phyloP scores from a whole-genome alignment of 2,329 filamentous ascomycete genomes.

The Colletotrichum lindemuthianum region DNA sequence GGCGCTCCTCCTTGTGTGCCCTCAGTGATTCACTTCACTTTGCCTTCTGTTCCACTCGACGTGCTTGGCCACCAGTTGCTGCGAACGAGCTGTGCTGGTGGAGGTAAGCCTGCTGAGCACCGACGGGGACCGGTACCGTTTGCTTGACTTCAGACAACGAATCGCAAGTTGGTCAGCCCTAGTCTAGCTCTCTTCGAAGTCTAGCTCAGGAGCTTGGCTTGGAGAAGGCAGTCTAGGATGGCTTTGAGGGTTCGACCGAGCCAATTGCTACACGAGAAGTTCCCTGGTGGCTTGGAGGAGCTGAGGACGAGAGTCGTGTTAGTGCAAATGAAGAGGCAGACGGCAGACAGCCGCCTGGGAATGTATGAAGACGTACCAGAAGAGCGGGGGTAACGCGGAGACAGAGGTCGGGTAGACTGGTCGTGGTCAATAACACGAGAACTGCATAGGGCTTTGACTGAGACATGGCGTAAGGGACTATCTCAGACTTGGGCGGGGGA shows the following conservation, averaged over 20 bases:
- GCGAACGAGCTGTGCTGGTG: conserved; percentile 5
- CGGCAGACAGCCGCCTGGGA: conserved; percentile 1
- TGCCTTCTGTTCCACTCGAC: conserved; percentile 6
- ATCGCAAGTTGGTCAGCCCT: conserved; percentile 38
- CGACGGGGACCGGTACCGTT: conserved; percentile 10
- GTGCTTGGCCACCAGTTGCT: conserved; percentile 1
- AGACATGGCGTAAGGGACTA: not conserved
- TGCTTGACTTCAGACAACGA: conserved; percentile 11
- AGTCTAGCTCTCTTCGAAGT: conserved; percentile 39
- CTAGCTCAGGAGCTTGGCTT: conserved; percentile 40
- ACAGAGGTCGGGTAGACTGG: not conserved
- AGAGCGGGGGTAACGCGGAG: conserved; percentile 37
- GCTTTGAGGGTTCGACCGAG: conserved; percentile 25
- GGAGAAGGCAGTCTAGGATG: conserved; percentile 37
- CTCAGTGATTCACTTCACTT: not conserved
- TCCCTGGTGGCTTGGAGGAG: conserved; percentile 47
- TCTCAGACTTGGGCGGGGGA: not conserved
- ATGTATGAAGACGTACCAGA: conserved; percentile 2
- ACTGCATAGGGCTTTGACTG: not conserved
- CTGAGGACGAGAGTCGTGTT: conserved; percentile 43
- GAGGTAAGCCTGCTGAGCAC: conserved; percentile 9
- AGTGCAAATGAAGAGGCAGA: conserved; percentile 11
- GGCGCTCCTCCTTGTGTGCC: conserved; percentile 6
- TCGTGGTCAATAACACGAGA: too few relatives aligned
- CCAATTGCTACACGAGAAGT: conserved; percentile 40